Base-by-base conservation (phyloP, 257 asterid species). In the Hygrophila difformis region DNA sequence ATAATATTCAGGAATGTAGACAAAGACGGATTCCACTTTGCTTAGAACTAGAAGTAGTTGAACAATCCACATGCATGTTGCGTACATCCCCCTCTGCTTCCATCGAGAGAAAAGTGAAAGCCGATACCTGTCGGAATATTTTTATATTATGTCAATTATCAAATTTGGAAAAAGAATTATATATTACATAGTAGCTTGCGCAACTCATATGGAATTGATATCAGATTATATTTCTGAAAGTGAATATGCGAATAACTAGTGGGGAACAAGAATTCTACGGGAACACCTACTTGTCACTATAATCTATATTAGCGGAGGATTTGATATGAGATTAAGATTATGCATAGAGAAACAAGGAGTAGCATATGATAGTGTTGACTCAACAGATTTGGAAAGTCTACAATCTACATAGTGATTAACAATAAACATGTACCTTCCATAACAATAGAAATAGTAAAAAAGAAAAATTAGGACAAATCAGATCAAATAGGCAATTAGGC, bases 61-160 rank as follows among this genome's bases (percentile, higher is more conserved):
- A 29, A 82, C 96, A 56, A 82, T 72, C 96, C 96, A 88, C 91
- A 84, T 73, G 84, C 97, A 88, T 2, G 82, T 43, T 5, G 93
- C 96, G 41, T 84, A 88, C 81, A 84, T 75, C 52, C 96, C 97
- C 72, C 95, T 81, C 72, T 79, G 97, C 76, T 84, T 88, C 96
- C 96, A 88, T 53, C 77, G 85, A 45, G 94, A 77, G 59, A 79
- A 77, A 50, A 88, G 82, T 48, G 93, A 81, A 22, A 75, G 63
- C 31, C 97, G 95, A 45, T 72, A 84, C 97, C 97, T 88, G 77
- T 74, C 56, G 64, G 53, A 58, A 53, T 23, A 40, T 28, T 44
- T 40, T 12, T 55, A 61, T 19, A 19, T 37, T 37, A 44, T 36
- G 55, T 41, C 49, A 42, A 53, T 18, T 36, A 12, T 39, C n/a